Conservation (phyloP, 2,329 filamentous ascomycete species). For the Nemania diffusa region DNA sequence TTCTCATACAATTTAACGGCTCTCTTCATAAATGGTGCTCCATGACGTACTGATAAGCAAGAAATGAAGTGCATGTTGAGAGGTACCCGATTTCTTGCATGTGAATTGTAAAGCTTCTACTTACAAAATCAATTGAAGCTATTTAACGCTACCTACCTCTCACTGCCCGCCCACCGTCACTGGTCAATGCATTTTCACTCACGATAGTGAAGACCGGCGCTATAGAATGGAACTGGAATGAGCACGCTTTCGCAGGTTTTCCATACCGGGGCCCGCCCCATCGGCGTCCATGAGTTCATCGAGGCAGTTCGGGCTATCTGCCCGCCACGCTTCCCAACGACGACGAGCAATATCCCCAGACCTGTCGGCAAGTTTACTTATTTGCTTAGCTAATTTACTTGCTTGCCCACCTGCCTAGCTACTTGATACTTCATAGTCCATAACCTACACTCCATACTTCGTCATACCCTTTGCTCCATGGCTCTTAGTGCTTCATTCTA, state of each 20-base stretch:
- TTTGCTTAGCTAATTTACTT: background rate
- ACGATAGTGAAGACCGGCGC: background rate
- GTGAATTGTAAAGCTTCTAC: background rate
- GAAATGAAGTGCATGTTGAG: background rate
- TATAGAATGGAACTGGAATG: conserved; percentile 54
- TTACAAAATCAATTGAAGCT: background rate
- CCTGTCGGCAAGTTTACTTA: conserved; percentile 55
- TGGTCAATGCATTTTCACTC: background rate
- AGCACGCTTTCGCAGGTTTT: conserved; percentile 52
- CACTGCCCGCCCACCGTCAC: background rate
- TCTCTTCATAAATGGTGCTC: background rate
- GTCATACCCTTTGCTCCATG: background rate
- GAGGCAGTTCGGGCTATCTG: conserved; percentile 63
- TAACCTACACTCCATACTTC: background rate
- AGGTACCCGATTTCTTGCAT: too few relatives aligned
- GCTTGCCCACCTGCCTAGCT: too few relatives aligned
- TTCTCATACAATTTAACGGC: background rate
- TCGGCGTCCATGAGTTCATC: conserved; percentile 55
- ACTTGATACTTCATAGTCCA: background rate
- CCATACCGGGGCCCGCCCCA: conserved; percentile 54
- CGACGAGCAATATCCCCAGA: conserved; percentile 50
- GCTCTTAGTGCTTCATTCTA: background rate
- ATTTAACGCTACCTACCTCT: background rate
- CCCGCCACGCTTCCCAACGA: conserved; percentile 60
- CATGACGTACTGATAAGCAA: conserved; percentile 37